A percentile compares a stretch with the other conserved stretches of the same genome.
Evolutionary conservation across 108 stramenopile species (phyloP).

Genomic region (Conticribra guillardii): DNA sequence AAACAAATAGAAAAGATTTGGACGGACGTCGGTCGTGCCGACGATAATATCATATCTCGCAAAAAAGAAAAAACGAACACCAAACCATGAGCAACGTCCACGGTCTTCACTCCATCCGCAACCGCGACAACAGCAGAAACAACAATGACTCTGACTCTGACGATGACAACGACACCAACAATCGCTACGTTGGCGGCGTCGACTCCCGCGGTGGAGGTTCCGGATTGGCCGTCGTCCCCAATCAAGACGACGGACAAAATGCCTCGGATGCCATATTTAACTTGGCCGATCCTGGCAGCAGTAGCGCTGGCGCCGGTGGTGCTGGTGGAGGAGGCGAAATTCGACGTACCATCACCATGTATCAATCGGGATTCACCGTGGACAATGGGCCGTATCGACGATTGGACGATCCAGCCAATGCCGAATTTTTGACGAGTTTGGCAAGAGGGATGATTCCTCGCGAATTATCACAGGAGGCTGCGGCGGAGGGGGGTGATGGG

Average conservation of each 20-base stretch:
- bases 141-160: constrained; percentile 37
- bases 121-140: constrained; percentile 27
- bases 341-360: constrained; percentile 92
- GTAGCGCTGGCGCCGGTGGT: constrained; percentile 12
- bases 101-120: constrained; percentile 73
- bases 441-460: constrained; percentile 77
- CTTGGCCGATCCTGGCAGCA: constrained; percentile 56
- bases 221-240: constrained; percentile 87
- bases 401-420: constrained; percentile 88
- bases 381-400: constrained; percentile 93
- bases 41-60: no score
- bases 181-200: constrained; percentile 85
- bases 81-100: constrained; percentile 91
- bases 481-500: constrained; percentile 26
- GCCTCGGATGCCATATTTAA: constrained; percentile 56
- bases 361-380: constrained; percentile 93
- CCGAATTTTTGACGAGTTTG: constrained; percentile 83
- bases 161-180: constrained; percentile 56
- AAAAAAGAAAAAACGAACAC: no score
- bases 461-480: constrained; percentile 50
- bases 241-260: constrained; percentile 31
- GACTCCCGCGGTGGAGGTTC: constrained; percentile 82
- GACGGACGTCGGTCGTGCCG: no score
- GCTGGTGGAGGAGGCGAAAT: constrained; percentile 26
- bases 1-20: no score